phyloP scores from a whole-genome alignment of 495 filamentous ascomycete species.

The Emericellopsis terricola region DNA sequence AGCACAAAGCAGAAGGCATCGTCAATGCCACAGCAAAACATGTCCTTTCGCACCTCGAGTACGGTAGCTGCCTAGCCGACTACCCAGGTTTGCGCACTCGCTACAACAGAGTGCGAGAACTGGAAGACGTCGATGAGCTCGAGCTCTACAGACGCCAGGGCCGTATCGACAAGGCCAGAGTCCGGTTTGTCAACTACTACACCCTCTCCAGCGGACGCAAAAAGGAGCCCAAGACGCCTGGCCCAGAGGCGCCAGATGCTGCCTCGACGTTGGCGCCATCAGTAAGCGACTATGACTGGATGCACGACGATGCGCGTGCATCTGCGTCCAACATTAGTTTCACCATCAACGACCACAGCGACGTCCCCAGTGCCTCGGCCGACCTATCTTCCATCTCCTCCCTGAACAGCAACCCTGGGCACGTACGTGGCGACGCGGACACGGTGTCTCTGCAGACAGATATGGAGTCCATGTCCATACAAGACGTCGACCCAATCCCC shows the following conservation, averaged over 20 bases:
- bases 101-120: constrained; percentile 42
- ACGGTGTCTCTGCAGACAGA: neutral
- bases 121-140: constrained; percentile 50
- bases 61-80: constrained; percentile 66
- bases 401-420: too few species aligned
- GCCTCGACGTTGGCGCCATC: neutral
- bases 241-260: neutral
- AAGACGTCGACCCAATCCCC: constrained; percentile 5
- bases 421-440: neutral
- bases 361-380: constrained; percentile 1
- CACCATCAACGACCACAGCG: constrained; percentile 24
- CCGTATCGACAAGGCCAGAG: constrained; percentile 13
- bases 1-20: constrained; percentile 50
- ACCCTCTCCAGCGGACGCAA: constrained; percentile 56
- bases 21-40: constrained; percentile 50
- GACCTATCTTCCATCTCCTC: too few species aligned
- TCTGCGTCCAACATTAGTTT: constrained; percentile 12
- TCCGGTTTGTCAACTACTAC: constrained; percentile 83
- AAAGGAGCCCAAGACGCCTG: constrained; percentile 9
- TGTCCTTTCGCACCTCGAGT: constrained; percentile 65
- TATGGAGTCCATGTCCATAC: neutral
- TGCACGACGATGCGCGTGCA: neutral
- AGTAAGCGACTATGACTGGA: constrained; percentile 3
- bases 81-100: constrained; percentile 47
- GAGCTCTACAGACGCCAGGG: constrained; percentile 1